Conservation (phyloP, 2,329 filamentous ascomycete species). For the Talaromyces sp. region DNA sequence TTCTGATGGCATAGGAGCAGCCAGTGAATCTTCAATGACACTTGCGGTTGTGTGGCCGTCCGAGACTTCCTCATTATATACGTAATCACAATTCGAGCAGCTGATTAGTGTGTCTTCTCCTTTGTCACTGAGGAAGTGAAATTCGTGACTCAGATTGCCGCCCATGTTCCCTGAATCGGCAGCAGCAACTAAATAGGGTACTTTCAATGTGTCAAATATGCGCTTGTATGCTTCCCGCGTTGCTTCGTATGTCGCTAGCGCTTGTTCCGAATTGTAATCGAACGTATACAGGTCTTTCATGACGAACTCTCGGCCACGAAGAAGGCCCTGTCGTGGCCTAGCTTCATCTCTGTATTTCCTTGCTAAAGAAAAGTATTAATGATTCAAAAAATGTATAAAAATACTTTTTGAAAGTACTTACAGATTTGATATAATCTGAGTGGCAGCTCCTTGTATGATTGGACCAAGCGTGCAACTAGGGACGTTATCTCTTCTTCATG, state of each 20-base stretch:
- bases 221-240: constrained; percentile 71
- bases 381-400: background rate
- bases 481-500: constrained; percentile 95
- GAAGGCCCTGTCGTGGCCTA: constrained; percentile 79
- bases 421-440: constrained; percentile 87
- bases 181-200: constrained; percentile 80
- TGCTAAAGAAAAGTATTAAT: constrained; percentile 46
- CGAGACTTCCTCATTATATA: constrained; percentile 86
- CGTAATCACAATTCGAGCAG: constrained; percentile 70
- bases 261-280: constrained; percentile 64
- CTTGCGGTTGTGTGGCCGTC: constrained; percentile 35
- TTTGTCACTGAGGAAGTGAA: constrained; percentile 73
- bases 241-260: constrained; percentile 73
- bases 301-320: constrained; percentile 84
- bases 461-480: constrained; percentile 68
- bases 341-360: constrained; percentile 94
- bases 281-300: constrained; percentile 99
- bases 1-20: constrained; percentile 26
- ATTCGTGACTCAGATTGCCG: constrained; percentile 89
- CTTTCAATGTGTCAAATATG: constrained; percentile 76
- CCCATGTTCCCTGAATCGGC: constrained; percentile 97
- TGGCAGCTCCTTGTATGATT: constrained; percentile 83
- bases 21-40: constrained; percentile 11
- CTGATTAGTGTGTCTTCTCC: constrained; percentile 83
- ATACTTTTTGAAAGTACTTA: constrained; percentile 38